Conservation (phyloP, 345 rosid genomes). For the Eucalyptus camaldulensis region DNA sequence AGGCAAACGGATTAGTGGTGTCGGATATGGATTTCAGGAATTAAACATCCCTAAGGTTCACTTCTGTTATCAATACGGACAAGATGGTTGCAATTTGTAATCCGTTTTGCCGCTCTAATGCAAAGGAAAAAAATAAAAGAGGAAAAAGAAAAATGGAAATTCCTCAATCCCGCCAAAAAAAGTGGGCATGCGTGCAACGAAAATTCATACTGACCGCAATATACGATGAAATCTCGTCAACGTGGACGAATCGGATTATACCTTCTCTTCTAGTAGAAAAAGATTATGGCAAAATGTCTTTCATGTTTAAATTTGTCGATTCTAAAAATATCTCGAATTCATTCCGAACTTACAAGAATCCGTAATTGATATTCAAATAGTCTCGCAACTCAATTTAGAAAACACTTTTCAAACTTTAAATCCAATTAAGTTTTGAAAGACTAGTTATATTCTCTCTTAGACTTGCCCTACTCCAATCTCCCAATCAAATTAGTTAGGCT, state of each 20-base stretch:
- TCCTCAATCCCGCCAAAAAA: background rate
- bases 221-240: background rate
- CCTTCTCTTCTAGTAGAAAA: too few relatives aligned
- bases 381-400: rapidly evolving
- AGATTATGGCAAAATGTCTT: too few relatives aligned
- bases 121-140: background rate
- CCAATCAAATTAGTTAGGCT: rapidly evolving
- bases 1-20: background rate
- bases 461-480: background rate
- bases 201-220: background rate
- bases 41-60: background rate
- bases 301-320: background rate
- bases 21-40: background rate
- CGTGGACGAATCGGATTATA: background rate
- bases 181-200: background rate
- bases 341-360: too few relatives aligned
- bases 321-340: background rate
- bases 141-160: background rate
- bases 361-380: rapidly evolving
- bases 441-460: rapidly evolving
- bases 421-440: background rate
- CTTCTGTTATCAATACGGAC: background rate
- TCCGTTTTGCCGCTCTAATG: background rate
- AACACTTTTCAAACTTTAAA: rapidly evolving
- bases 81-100: background rate